phyloP scores from a whole-genome alignment of 495 filamentous ascomycete species.

The Lasiosphaeria hispida region DNA sequence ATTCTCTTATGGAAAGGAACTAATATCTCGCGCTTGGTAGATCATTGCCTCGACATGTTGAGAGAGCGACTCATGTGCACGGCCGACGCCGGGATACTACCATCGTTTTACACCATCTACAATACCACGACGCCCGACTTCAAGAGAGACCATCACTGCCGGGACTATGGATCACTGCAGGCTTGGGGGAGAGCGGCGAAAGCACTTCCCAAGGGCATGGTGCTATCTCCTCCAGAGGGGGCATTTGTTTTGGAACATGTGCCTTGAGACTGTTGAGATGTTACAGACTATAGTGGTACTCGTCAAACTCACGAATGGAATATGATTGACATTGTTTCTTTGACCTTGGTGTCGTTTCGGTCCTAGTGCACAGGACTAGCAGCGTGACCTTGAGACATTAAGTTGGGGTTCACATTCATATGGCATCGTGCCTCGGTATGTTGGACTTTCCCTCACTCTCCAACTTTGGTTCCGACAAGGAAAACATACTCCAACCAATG shows the following conservation, averaged over 20 bases:
- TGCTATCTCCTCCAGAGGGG: not conserved
- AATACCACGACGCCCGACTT: not conserved
- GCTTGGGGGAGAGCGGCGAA: not conserved
- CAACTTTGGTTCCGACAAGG: too few species aligned
- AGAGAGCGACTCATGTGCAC: slow-evolving; percentile 1
- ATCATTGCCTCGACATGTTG: not conserved
- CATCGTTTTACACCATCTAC: not conserved
- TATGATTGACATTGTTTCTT: too few species aligned
- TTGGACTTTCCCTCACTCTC: too few species aligned
- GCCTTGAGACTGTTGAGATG: too few species aligned
- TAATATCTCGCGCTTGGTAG: not conserved
- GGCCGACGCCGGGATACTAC: not conserved
- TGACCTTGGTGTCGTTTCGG: too few species aligned
- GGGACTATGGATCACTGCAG: not conserved
- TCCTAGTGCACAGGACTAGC: too few species aligned
- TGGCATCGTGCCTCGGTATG: too few species aligned
- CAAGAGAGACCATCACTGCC: slow-evolving; percentile 1
- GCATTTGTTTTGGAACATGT: not conserved
- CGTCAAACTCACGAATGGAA: too few species aligned
- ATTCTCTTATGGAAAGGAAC: not conserved
- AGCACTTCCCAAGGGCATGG: not conserved
- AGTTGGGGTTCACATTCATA: too few species aligned
- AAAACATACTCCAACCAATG: too few species aligned
- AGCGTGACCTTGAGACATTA: too few species aligned
- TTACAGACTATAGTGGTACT: too few species aligned